Base-by-base conservation (phyloP, 2,329 filamentous ascomycete genomes). In the Talaromyces sp. region DNA sequence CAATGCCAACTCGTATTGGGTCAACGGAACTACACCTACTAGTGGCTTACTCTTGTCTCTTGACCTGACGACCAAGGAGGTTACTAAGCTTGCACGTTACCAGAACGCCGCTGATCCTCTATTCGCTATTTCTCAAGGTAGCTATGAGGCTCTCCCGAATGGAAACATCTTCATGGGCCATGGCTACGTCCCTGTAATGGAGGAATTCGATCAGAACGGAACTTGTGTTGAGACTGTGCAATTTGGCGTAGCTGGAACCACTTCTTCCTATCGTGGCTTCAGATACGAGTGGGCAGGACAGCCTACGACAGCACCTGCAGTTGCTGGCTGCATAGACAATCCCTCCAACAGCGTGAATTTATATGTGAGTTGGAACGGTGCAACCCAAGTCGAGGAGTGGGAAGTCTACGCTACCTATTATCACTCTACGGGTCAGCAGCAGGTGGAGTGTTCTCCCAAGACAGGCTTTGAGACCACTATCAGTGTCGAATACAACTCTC, bases 321-420 rank as follows among this genome's bases (percentile, higher is more conserved):
- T 45, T 25, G 27, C 15, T n/a, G 27, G 56, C 3, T 27, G 54
- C 19, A n/a, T 22, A 17, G 65, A 60, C 10, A 3, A 25, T 10
- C 25, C 17, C 43, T 47, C 43, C 5, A 22, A 22, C 4, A 47
- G 19, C 43, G 43, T 13, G 43, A 19, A 22, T 11, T 47, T 47
- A 5, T 68, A 66, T 40, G 61, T 67, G 59, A 68, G 67, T 54
- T 68, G 67, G 67, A 68, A 68, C 34, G 67, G 67, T 7, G 66
- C 63, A 8, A 68, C 67, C 15, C 61, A 59, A 17, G 53, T 64
- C 15, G 22, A 60, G 13, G 63, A 64, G 31, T 68, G 65, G 67
- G 19, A 22, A 47, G 43, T 47, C 19, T 47, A 47, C 10, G 43
- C 43, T 25, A 47, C 19, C 11, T 47, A 47, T 47, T 22, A 10